Conservation (phyloP, 345 rosid species). For the Pistacia vera region DNA sequence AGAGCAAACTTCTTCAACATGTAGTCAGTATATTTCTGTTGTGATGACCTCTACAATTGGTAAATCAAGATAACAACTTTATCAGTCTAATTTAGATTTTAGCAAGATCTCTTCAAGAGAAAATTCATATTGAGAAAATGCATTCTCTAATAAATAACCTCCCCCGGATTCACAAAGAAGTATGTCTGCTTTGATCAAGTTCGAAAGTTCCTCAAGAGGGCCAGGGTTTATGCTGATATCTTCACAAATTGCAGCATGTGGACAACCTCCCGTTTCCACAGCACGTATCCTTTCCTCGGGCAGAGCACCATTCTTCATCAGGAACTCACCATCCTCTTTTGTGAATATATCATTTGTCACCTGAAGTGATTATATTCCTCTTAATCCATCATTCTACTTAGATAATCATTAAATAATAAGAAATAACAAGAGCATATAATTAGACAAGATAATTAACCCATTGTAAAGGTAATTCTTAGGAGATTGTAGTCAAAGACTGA, state of each 20-base stretch:
- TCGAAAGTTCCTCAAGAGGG: constrained; percentile 95
- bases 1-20: too few species aligned
- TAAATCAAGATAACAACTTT: neutral
- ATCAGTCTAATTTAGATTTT: neutral
- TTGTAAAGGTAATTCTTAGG: neutral
- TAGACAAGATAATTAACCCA: neutral
- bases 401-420: too few species aligned
- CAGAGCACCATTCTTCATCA: too few species aligned
- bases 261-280: constrained; percentile 78
- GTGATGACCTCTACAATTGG: neutral
- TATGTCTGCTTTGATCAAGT: constrained; percentile 35
- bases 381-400: neutral
- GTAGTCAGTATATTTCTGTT: too few species aligned
- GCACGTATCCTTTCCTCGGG: too few species aligned
- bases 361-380: constrained; percentile 34
- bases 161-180: constrained; percentile 12
- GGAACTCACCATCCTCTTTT: constrained; percentile 93
- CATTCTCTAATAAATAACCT: constrained; percentile 42
- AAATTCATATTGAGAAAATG: neutral
- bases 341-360: constrained; percentile 99
- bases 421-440: too few species aligned
- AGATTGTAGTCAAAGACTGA: neutral
- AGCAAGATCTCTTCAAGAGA: neutral
- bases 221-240: constrained; percentile 97
- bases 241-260: constrained; percentile 98